A percentile compares a stretch with the other conserved stretches of the same genome.
These are phyloP conservation scores for Lactifluus pinguis DNA, from an alignment of 768 basidiomycete genomes.

Conservation along the genomic window DNA sequence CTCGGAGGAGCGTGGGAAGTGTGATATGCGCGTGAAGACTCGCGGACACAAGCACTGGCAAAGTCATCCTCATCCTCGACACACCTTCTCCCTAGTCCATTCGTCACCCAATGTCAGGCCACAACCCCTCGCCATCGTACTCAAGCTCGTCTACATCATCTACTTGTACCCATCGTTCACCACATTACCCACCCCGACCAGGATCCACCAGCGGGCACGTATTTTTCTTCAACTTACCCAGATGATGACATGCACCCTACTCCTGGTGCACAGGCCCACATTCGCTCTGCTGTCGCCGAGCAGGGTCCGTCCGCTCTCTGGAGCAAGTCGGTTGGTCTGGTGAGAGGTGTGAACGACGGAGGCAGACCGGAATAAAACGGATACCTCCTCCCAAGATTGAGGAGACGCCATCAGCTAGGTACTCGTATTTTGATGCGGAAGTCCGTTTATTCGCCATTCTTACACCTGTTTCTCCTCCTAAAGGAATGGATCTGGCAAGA, in stretches of 20 bases:
- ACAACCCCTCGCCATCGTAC: background rate
- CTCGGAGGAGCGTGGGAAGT: too few species aligned
- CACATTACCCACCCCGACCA: slow-evolving; percentile 19
- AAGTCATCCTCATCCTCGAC: too few species aligned
- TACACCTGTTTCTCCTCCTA: slow-evolving; percentile 31
- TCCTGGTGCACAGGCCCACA: slow-evolving; percentile 55
- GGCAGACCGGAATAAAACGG: slow-evolving; percentile 32
- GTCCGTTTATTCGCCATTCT: slow-evolving; percentile 4
- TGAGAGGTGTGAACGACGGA: slow-evolving; percentile 33
- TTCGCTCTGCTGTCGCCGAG: slow-evolving; percentile 36
- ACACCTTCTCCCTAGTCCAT: too few species aligned
- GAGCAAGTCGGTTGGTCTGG: slow-evolving; percentile 31
- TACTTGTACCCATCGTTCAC: slow-evolving; percentile 1
- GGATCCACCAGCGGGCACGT: slow-evolving; percentile 74
- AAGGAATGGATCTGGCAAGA: slow-evolving; percentile 38
- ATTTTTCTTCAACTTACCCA: slow-evolving; percentile 54
- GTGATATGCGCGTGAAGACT: too few species aligned
- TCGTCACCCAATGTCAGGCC: background rate
- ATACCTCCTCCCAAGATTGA: slow-evolving; percentile 22
- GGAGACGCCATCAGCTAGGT: slow-evolving; percentile 8
- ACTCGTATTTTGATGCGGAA: background rate
- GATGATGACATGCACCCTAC: slow-evolving; percentile 40
- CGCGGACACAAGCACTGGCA: too few species aligned
- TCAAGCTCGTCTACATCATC: background rate
- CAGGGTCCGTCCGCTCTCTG: slow-evolving; percentile 35